Base-by-base conservation (phyloP, 208 protist species). In the Trypanosoma conorhini region DNA sequence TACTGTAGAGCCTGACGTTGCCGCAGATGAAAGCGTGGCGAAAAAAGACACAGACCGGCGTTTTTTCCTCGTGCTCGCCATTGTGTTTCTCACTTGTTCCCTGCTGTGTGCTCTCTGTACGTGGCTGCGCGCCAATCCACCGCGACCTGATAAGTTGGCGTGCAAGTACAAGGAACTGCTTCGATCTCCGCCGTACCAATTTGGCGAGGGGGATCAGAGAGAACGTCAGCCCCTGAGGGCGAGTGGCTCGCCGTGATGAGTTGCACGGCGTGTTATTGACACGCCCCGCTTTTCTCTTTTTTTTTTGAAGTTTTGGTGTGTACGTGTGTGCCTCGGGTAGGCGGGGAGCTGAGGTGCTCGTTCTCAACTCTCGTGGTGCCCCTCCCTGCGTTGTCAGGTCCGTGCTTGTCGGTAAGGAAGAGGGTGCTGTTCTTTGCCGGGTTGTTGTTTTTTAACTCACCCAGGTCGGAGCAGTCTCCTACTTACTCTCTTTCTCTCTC, bases 61-160 rank as follows among this genome's bases (percentile, higher is more conserved):
- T 12, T 55, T 67, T 33, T 79, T 79, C 70, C 50, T 79, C 12
- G 3, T 64, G 26, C 30, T 79, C 8, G 7, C 62, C 15, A 26
- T 72, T 44, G n/a, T 74, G 5, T 79, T 79, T 35, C 63, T 79
- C 54, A 3, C 67, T 55, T 55, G 56, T 59, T 62, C 52, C 9
- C 24, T 76, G 17, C 33, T 76, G 5, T 62, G 48, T 21, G 61
- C 24, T 19, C 19, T 64, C 10, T 26, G 52, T 42, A 24, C n/a
- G 35, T 73, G 68, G 68, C n/a, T 66, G n/a, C 24, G 35, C 4
- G 10, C 15, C 9, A 46, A 67, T 38, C 48, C 46, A 22, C 22
- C 58, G 19, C 10, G 42, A 4, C 35, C 54, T 19, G 30, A 24
- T 0, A 22, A 56, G 9, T 73, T 19, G 60, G 33, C n/a, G 12